phyloP scores from a whole-genome alignment of 2,329 filamentous ascomycete genomes.

The Lachnellula arida region DNA sequence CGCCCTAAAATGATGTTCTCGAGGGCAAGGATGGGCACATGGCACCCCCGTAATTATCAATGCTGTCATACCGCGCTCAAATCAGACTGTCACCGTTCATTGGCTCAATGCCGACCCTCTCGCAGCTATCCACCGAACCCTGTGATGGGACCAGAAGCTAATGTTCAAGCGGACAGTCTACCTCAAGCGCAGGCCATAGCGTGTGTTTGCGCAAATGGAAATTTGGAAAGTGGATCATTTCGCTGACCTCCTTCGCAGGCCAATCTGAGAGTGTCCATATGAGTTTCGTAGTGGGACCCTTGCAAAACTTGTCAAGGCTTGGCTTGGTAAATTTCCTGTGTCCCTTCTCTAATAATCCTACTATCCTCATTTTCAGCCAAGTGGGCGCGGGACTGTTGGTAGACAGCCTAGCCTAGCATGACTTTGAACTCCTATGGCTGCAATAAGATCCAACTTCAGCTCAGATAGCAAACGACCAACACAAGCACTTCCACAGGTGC shows the following conservation, averaged over 20 bases:
- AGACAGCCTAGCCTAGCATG: not conserved
- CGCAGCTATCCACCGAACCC: slow-evolving; percentile 8
- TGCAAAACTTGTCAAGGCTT: slow-evolving; percentile 20
- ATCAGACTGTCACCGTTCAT: slow-evolving; percentile 22
- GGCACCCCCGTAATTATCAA: slow-evolving; percentile 17
- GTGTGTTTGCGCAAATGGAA: slow-evolving; percentile 13
- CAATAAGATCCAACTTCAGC: slow-evolving; percentile 1
- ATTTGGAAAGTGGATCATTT: slow-evolving; percentile 8
- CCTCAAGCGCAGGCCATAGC: not conserved
- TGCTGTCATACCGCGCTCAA: slow-evolving; percentile 27
- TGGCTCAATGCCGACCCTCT: slow-evolving; percentile 14
- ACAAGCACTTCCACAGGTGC: not conserved
- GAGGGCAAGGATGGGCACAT: slow-evolving; percentile 14
- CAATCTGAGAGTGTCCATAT: slow-evolving; percentile 25
- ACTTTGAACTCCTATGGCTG: not conserved
- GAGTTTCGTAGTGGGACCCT: slow-evolving; percentile 19
- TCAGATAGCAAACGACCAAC: not conserved
- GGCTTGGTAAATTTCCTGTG: not conserved
- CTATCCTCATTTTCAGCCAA: not conserved
- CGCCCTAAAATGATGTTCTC: slow-evolving; percentile 7
- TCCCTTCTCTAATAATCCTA: not conserved
- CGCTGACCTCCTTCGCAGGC: not conserved
- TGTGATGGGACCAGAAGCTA: slow-evolving; percentile 8
- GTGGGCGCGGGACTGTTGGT: not conserved
- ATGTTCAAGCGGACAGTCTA: slow-evolving; percentile 10